These are phyloP conservation scores for Rutstroemia sp. DNA, from an alignment of 2,329 filamentous ascomycete genomes.

Conservation along the genomic window DNA sequence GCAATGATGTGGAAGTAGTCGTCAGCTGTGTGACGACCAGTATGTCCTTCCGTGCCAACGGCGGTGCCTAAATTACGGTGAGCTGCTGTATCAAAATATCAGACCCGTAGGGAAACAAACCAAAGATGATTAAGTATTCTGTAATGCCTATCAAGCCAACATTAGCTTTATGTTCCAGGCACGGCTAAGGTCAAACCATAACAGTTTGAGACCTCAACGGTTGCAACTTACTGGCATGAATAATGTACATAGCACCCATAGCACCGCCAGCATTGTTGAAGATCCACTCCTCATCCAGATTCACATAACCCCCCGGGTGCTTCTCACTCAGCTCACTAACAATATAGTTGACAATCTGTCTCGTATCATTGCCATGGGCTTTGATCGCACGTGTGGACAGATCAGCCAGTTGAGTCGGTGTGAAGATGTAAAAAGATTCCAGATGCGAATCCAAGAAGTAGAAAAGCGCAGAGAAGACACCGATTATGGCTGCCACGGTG, in stretches of 20 bases:
- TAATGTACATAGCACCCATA: conserved; percentile 87
- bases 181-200: background rate
- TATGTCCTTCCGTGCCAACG: conserved; percentile 80
- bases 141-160: conserved; percentile 52
- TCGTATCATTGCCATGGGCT: conserved; percentile 68
- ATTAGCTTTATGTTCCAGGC: conserved; percentile 7
- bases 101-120: conserved; percentile 23
- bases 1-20: conserved; percentile 91
- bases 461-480: conserved; percentile 45
- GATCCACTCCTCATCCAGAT: conserved; percentile 72
- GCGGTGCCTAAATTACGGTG: conserved; percentile 47
- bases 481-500: conserved; percentile 46
- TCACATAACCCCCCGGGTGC: conserved; percentile 46
- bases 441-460: conserved; percentile 49
- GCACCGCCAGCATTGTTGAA: conserved; percentile 90
- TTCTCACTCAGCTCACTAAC: conserved; percentile 56
- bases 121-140: conserved; percentile 87
- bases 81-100: background rate
- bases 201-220: conserved; percentile 1
- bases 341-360: conserved; percentile 60
- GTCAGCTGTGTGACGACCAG: conserved; percentile 81
- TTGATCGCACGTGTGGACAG: conserved; percentile 59
- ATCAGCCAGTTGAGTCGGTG: conserved; percentile 58
- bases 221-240: conserved; percentile 64
- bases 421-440: conserved; percentile 64